phyloP scores from a whole-genome alignment of 495 filamentous ascomycete species.

The Antarctomyces pellizariae region DNA sequence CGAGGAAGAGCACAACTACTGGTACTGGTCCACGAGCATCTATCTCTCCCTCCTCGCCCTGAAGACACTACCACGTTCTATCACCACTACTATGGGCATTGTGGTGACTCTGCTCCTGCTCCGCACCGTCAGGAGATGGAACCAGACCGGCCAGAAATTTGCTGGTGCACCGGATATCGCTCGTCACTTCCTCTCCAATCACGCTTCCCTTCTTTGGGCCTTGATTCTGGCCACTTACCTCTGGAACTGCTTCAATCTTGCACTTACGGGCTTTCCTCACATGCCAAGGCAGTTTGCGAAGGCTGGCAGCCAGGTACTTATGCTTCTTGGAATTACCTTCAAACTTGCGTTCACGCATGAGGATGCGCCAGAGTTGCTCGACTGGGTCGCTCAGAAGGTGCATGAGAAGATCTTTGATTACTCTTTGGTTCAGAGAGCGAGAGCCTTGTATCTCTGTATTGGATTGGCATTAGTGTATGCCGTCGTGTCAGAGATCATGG shows the following conservation, averaged over 20 bases:
- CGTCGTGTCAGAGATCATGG: too few relatives aligned
- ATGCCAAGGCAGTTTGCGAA: slow-evolving; percentile 7
- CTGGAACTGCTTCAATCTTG: slow-evolving; percentile 8
- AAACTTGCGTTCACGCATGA: slow-evolving; percentile 60
- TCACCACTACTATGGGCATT: slow-evolving; percentile 1
- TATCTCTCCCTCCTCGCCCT: slow-evolving; percentile 49
- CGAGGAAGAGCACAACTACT: slow-evolving; percentile 95
- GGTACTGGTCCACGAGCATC: slow-evolving; percentile 72
- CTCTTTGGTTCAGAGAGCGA: slow-evolving; percentile 25
- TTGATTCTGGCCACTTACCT: slow-evolving; percentile 49
- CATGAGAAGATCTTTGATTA: slow-evolving; percentile 19
- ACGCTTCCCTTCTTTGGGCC: slow-evolving; percentile 47
- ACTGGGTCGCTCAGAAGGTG: slow-evolving; percentile 22
- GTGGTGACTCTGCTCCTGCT: slow-evolving; percentile 21
- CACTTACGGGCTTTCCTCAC: slow-evolving; percentile 6
- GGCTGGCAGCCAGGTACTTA: slow-evolving; percentile 15
- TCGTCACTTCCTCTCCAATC: slow-evolving; percentile 33
- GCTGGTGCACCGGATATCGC: slow-evolving; percentile 73
- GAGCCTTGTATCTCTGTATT: slow-evolving; percentile 29
- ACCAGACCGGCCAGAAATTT: slow-evolving; percentile 91
- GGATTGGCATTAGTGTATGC: slow-evolving; percentile 17
- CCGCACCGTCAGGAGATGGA: slow-evolving; percentile 58
- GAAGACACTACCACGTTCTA: slow-evolving; percentile 18
- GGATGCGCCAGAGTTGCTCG: slow-evolving; percentile 68
- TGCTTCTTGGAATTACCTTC: slow-evolving; percentile 45